Base-by-base conservation (phyloP, 305 asterid genomes). In the Plantago coronopus region DNA sequence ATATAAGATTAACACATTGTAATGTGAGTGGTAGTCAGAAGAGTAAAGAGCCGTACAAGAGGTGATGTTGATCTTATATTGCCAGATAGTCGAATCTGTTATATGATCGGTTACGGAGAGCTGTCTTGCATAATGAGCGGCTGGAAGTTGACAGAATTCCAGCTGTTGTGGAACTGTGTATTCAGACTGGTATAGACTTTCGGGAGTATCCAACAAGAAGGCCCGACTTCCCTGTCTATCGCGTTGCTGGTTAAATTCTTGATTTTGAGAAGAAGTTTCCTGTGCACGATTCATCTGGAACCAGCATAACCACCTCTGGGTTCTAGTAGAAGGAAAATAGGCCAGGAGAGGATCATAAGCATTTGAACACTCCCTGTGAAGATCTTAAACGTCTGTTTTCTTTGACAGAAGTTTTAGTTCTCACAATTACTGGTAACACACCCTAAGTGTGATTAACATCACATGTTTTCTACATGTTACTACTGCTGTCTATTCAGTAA, bases 251-350 rank as follows among this genome's bases (percentile, higher is more conserved):
- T n/a, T 40, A 88, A 64, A 66, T 79, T 59, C 46, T 88, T 27
- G 94, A 85, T 68, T 83, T 83, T 48, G 96, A 87, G 81, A 83
- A 80, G 74, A 82, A 63, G 73, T 82, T 80, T 57, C 86, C 91
- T 27, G 76, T 79, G 70, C 60, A 76, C 66, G 76, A 74, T 61
- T 53, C 54, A 1, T 65, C 74, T 1, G 42, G 65, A 38, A 62
- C 69, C 56, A 67, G 62, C 53, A 66, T 79, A 57, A 71, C 71
- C n/a, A 13, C 81, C 18, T 75, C 45, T 67, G 82, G 81, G 13
- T 79, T 76, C 66, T 82, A 83, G 90, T 72, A 69, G 66, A 71
- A 44, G 70, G 37, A 49, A 4, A 64, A 51, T 54, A 69, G 71
- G 62, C 57, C 55, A 9, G 50, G 29, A 19, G 67, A 65, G 61